These are phyloP conservation scores for Phlyctochytrium bullatum DNA, from an alignment of 192 early-diverging fungal species.

Conservation along the genomic window DNA sequence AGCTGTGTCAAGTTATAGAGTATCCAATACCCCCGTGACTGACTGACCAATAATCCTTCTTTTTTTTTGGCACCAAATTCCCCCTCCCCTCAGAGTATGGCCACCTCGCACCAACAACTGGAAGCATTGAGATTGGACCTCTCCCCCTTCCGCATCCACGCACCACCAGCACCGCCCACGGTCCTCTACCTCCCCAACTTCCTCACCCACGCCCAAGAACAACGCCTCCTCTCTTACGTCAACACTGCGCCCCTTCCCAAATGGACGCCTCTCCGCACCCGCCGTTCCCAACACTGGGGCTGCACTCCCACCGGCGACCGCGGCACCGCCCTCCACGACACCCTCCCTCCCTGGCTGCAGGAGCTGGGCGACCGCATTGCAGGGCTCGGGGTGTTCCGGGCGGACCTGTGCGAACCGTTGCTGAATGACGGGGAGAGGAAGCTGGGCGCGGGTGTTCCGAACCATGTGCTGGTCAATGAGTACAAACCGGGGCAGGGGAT, in stretches of 20 bases:
- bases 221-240: conserved; percentile 10
- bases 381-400: conserved; percentile 7
- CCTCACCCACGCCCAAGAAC: conserved; percentile 19
- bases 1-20: too few relatives aligned
- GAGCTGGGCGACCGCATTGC: conserved; percentile 8
- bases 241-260: conserved; percentile 20
- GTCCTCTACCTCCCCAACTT: conserved; percentile 31
- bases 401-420: not conserved
- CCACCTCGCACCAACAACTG: too few relatives aligned
- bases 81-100: too few relatives aligned
- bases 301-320: not conserved
- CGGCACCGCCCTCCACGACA: conserved; percentile 4
- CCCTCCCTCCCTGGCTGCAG: conserved; percentile 30
- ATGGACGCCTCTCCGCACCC: conserved; percentile 19
- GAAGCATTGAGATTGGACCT: too few relatives aligned
- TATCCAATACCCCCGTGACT: too few relatives aligned
- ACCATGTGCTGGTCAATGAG: conserved; percentile 45
- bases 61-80: too few relatives aligned
- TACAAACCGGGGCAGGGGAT: conserved; percentile 41
- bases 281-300: conserved; percentile 37
- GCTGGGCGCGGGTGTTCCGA: conserved; percentile 7
- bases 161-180: conserved; percentile 11
- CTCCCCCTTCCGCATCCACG: too few relatives aligned
- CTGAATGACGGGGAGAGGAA: not conserved
- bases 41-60: too few relatives aligned